A percentile compares a stretch with the other conserved stretches of the same genome.
Evolutionary conservation across 73 alveolate genomes (phyloP).

Genomic region (Paramecium sexaurelia): DNA sequence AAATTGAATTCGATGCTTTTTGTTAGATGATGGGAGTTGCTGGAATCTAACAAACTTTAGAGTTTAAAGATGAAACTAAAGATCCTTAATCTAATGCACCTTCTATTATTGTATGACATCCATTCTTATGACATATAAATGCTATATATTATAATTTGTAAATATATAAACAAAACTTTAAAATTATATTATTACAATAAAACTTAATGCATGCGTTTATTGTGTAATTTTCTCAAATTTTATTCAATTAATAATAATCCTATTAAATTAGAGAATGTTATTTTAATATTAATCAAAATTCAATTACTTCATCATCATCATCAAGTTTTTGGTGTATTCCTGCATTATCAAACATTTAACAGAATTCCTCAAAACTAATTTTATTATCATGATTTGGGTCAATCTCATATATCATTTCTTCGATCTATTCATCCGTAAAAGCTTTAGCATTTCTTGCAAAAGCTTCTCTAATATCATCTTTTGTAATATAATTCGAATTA

Average conservation of each 20-base stretch:
- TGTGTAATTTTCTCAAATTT: too few relatives aligned
- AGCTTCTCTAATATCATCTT: slow-evolving; percentile 65
- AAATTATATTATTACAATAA: too few relatives aligned
- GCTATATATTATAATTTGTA: background rate
- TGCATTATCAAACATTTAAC: background rate
- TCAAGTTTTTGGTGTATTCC: background rate
- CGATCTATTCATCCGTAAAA: slow-evolving; percentile 51
- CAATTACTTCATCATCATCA: background rate
- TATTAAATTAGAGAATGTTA: too few relatives aligned
- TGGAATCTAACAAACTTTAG: slow-evolving; percentile 26
- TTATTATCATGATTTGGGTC: slow-evolving; percentile 68
- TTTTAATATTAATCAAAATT: background rate
- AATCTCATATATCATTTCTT: slow-evolving; percentile 62
- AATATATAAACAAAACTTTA: background rate
- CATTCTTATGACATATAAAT: background rate
- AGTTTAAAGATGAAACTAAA: slow-evolving; percentile 26
- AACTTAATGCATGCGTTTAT: too few relatives aligned
- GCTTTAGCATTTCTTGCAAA: slow-evolving; percentile 45
- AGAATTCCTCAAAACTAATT: slow-evolving; percentile 67
- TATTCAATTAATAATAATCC: too few relatives aligned
- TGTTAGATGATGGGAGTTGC: slow-evolving; percentile 47
- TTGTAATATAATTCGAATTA: slow-evolving; percentile 59
- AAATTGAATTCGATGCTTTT: slow-evolving; percentile 68
- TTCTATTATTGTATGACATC: background rate
- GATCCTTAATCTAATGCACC: background rate